Evolutionary conservation across 305 asterid genomes (phyloP).

Genomic region (Fraxinus angustifolia): DNA sequence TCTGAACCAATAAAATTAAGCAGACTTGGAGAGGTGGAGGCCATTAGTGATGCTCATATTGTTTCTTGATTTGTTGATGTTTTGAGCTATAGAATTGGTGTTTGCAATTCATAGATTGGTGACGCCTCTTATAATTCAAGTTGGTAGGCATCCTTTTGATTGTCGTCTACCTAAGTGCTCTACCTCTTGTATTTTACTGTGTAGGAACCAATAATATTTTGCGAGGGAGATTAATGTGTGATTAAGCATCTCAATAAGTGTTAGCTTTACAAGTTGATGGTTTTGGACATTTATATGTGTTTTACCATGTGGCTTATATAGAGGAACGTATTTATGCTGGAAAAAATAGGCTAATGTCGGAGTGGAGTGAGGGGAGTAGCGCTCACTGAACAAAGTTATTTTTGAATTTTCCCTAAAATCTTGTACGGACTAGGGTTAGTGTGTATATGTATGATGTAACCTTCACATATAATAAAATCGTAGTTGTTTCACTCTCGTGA

Average conservation of each 20-base stretch:
- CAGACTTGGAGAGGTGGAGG: not conserved
- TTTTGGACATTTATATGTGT: not conserved
- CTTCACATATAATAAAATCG: no score
- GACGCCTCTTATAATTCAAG: not conserved
- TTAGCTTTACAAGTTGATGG: not conserved
- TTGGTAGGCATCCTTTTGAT: not conserved
- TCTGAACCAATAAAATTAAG: not conserved
- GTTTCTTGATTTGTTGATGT: not conserved
- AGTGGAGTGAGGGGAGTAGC: no score
- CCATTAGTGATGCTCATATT: not conserved
- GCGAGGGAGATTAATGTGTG: not conserved
- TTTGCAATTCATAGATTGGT: not conserved
- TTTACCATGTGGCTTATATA: no score
- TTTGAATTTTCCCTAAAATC: no score
- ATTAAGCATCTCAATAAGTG: not conserved
- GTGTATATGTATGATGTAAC: no score
- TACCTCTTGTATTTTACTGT: not conserved
- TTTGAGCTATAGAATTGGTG: not conserved
- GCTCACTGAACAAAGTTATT: no score
- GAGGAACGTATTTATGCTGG: no score
- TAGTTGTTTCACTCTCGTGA: no score
- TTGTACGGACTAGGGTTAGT: no score
- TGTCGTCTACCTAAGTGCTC: not conserved
- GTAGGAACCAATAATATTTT: not conserved
- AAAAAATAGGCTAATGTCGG: no score